Evolutionary conservation across 2,329 filamentous ascomycete genomes (phyloP).

Genomic region (Microdochium paspali): DNA sequence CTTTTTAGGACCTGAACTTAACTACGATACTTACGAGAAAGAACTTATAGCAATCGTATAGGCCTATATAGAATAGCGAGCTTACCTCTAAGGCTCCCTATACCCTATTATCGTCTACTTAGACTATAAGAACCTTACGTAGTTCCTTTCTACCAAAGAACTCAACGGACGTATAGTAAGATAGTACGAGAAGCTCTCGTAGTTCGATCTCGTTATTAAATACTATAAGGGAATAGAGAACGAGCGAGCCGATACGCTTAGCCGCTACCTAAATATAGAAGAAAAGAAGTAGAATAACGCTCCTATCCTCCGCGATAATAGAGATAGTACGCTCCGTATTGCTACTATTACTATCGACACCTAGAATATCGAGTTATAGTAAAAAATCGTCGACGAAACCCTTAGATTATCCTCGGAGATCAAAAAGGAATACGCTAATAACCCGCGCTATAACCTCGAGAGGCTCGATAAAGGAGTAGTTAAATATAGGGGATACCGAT

Average conservation of each 20-base stretch:
- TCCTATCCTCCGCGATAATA: too few species aligned
- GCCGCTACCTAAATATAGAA: too few species aligned
- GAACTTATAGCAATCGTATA: conserved; percentile 23
- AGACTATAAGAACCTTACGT: conserved; percentile 14
- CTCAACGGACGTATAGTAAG: too few species aligned
- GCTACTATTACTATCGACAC: too few species aligned
- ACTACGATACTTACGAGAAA: conserved; percentile 24
- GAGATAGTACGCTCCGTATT: too few species aligned
- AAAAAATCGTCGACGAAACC: neutral
- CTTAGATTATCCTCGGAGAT: neutral
- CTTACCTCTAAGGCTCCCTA: conserved; percentile 7
- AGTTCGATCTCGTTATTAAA: too few species aligned
- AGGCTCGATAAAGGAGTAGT: neutral
- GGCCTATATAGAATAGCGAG: conserved; percentile 11
- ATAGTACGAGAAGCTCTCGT: too few species aligned
- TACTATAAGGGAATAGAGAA: too few species aligned
- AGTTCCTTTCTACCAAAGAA: conserved; percentile 13
- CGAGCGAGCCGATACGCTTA: too few species aligned
- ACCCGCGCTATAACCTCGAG: neutral
- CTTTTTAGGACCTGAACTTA: conserved; percentile 7
- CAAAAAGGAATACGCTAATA: neutral
- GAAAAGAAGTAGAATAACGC: too few species aligned
- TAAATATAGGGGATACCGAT: neutral
- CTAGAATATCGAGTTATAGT: neutral
- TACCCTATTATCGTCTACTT: conserved; percentile 4